Conservation (phyloP, 2,329 filamentous ascomycete genomes). For the Chaetothyriales sp. region DNA sequence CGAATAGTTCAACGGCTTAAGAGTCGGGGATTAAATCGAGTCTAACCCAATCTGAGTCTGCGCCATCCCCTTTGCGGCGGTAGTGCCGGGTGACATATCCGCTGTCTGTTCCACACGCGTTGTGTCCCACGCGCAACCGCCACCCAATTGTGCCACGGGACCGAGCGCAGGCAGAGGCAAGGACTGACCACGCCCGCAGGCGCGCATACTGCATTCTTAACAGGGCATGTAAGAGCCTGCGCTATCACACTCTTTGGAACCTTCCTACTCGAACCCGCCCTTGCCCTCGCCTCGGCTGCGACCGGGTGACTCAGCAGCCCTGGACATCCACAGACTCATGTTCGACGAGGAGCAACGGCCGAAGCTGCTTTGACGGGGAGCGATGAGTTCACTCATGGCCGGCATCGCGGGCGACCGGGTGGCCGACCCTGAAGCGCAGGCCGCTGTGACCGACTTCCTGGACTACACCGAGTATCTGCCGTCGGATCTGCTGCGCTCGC, state of each 20-base stretch:
- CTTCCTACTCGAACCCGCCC: too few species aligned
- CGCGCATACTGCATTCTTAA: background rate
- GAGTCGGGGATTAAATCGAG: background rate
- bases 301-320: too few species aligned
- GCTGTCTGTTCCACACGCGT: background rate
- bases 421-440: constrained; percentile 48
- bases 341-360: constrained; percentile 11
- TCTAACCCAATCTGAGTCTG: background rate
- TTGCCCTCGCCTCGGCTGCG: too few species aligned
- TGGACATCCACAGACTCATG: background rate
- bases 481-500: constrained; percentile 47
- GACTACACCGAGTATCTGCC: constrained; percentile 57
- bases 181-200: too few species aligned
- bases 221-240: background rate
- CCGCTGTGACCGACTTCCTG: constrained; percentile 51
- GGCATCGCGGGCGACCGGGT: constrained; percentile 29
- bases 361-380: background rate
- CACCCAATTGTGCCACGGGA: background rate
- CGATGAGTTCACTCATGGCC: constrained; percentile 20
- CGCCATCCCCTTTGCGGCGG: background rate
- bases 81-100: background rate
- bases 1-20: too few species aligned
- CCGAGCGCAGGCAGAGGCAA: background rate
- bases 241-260: too few species aligned
- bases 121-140: background rate